Conservation (phyloP, 169 alveolate genomes). For the Ichthyophthirius multifiliis region DNA sequence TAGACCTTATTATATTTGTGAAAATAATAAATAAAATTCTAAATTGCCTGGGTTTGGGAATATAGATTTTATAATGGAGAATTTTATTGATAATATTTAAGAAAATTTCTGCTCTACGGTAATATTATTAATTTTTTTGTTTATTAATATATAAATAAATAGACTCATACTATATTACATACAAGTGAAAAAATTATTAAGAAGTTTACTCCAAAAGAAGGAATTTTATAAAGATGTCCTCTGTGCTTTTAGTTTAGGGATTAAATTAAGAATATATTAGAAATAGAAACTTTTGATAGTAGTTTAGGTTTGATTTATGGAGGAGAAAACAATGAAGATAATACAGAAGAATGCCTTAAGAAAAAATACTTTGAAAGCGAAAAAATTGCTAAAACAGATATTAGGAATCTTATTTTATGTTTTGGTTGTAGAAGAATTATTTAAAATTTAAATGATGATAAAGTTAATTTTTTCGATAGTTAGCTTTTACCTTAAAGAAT, state of each 20-base stretch:
- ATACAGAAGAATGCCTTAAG: not conserved
- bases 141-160: not conserved
- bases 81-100: not conserved
- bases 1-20: conserved; percentile 1
- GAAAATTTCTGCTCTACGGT: not conserved
- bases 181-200: conserved; percentile 6
- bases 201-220: not conserved
- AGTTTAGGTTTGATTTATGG: not conserved
- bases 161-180: not conserved
- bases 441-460: not conserved
- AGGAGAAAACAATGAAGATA: not conserved
- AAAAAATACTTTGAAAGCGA: not conserved
- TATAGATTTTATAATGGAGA: not conserved
- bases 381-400: not conserved
- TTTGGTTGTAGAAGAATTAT: conserved; percentile 8
- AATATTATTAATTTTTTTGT: not conserved
- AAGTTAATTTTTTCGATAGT: not conserved
- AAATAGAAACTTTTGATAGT: not conserved
- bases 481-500: too few relatives aligned
- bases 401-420: not conserved
- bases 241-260: conserved; percentile 1
- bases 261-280: not conserved
- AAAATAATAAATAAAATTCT: not conserved
- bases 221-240: not conserved
- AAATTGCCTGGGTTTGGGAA: conserved; percentile 1